Evolutionary conservation across 768 basidiomycete species (phyloP), one percentile per base, ranked within the genome.

Genomic region (Daedaleopsis sinensis): DNA sequence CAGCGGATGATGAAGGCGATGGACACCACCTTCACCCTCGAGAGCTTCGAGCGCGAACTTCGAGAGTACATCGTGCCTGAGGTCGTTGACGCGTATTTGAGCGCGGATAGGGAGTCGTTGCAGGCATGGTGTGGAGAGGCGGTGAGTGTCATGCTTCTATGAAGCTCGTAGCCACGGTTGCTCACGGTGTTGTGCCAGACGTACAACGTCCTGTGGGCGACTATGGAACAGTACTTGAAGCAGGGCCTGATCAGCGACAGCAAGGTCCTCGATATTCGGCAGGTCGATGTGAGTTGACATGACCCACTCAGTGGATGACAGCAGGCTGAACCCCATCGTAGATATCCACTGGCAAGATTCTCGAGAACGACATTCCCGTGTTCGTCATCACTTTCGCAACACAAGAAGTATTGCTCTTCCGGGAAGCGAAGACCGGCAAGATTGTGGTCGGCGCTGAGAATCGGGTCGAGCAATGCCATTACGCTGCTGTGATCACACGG

Each of bases 1-100:
- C 87, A 90, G 69, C 83, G 93, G 61, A 75, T 88, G 71, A 93
- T 98, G 86, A 91, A 88, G 73, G 72, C 79, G n/a, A 79, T 98
- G 70, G 97, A 99, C 73, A 94, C 97, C 5, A 72, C 76, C 27
- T 99, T 97, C 77, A 88, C 84, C 57, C 84, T 89, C 70, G 97
- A 98, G 71, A 76, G 79, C 37, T 98, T 97, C 70, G 90, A 94
- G 69, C 82, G 89, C 61, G 97, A 98, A 71, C 73, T 98, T 59
- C 78, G 96, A 61, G 97, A 98, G 75, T 99, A 98, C 69, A 99
- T 99, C 64, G 86, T 99, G 3, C 97, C 97, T 0, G 97, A 99
- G 72, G 88, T 99, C 13, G 94, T 99, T 8, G 97, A 99, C 71
- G 96, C 95, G 27, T 98, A 97, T 70, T 73, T 98, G 62, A 89